A percentile compares a stretch with the other conserved stretches of the same genome.
Evolutionary conservation across 2,329 filamentous ascomycete species (phyloP).

Genomic region (Emergomyces orientalis): DNA sequence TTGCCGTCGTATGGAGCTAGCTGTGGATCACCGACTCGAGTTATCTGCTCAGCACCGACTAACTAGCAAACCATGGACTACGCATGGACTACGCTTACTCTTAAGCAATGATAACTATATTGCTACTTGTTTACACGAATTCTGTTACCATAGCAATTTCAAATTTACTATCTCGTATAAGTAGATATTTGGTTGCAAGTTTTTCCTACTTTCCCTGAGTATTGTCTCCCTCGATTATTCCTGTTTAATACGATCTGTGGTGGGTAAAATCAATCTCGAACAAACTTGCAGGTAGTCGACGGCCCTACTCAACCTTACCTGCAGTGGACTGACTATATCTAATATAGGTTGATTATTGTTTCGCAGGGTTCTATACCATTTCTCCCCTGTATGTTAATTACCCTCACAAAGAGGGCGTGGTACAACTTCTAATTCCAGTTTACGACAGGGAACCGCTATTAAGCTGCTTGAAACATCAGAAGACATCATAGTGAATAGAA

Average conservation of each 20-base stretch:
- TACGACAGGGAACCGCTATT: not conserved
- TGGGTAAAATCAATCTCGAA: not conserved
- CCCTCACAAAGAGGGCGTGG: too few species aligned
- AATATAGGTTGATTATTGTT: not conserved
- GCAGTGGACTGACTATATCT: not conserved
- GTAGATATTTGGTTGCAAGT: not conserved
- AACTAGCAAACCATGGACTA: not conserved
- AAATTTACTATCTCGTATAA: not conserved
- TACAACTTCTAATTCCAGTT: not conserved
- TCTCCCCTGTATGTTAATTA: not conserved
- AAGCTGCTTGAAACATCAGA: not conserved
- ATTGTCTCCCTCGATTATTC: not conserved
- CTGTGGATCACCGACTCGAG: not conserved
- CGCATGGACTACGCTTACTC: not conserved
- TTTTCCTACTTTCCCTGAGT: not conserved
- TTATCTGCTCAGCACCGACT: not conserved
- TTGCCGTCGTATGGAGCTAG: not conserved
- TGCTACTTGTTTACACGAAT: not conserved
- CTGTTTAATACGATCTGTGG: not conserved
- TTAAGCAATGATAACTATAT: not conserved
- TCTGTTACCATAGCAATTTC: not conserved
- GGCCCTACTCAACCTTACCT: not conserved
- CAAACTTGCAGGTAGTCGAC: not conserved
- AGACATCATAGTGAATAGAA: slow-evolving; percentile 2
- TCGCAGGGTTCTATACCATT: too few species aligned